Percentiles rank a stretch among this genome's conserved stretches.
Conservation (phyloP, 129 eudicot genomes). For the Apium graveolens region DNA sequence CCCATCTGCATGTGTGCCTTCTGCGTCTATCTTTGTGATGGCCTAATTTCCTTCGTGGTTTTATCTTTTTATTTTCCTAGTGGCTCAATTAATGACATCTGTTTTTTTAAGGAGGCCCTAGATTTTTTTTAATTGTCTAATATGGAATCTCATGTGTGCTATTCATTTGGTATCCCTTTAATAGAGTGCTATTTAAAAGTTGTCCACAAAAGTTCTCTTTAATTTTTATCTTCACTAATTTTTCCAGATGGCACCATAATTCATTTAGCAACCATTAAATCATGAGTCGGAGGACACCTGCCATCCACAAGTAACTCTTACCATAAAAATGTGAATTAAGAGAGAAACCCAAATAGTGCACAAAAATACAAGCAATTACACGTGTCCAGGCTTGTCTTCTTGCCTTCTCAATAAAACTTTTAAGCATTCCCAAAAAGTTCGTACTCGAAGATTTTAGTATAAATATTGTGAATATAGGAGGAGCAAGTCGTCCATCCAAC, state of each 20-base stretch:
- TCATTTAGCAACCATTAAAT: too few species aligned
- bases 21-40: not conserved
- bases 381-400: not conserved
- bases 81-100: not conserved
- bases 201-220: not conserved
- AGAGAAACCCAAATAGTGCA: not conserved
- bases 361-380: not conserved
- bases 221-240: not conserved
- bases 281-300: not conserved
- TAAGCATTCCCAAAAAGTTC: too few species aligned
- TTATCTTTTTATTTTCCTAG: not conserved
- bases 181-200: not conserved
- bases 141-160: not conserved
- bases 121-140: not conserved
- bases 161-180: not conserved
- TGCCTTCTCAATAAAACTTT: not conserved
- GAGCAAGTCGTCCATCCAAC: not conserved
- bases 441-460: too few species aligned
- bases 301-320: not conserved
- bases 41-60: not conserved
- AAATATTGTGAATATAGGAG: too few species aligned
- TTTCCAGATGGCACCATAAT: not conserved
- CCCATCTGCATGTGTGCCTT: not conserved
- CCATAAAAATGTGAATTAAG: not conserved
- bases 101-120: not conserved